A percentile compares a stretch with the other conserved stretches of the same genome.
Evolutionary conservation across 768 basidiomycete genomes (phyloP).

Genomic region (Boletus rubescentipes): DNA sequence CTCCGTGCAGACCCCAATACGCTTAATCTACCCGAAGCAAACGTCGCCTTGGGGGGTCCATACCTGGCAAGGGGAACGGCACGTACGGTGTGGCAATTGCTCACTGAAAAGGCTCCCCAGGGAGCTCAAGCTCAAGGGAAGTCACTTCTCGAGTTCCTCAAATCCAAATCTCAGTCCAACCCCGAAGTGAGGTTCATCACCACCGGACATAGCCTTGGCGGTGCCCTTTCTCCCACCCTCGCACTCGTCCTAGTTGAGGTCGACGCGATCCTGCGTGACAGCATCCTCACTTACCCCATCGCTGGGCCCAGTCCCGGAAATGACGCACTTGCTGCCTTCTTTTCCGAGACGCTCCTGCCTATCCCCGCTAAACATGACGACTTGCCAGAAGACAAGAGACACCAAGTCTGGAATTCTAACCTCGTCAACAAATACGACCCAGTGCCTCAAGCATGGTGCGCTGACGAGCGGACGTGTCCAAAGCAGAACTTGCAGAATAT

Average conservation of each 20-base stretch:
- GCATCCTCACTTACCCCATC: constrained; percentile 2
- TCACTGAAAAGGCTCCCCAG: background rate
- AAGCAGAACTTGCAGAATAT: background rate
- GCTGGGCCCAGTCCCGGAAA: constrained; percentile 16
- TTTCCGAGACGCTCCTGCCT: background rate
- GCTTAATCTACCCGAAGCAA: background rate
- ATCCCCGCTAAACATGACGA: background rate
- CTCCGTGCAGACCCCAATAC: background rate
- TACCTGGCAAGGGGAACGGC: constrained; percentile 7
- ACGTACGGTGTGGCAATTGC: background rate
- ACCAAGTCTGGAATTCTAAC: constrained; percentile 16
- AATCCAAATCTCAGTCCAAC: background rate
- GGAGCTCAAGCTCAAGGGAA: background rate
- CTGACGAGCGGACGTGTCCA: background rate
- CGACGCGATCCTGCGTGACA: background rate
- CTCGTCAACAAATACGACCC: constrained; percentile 10
- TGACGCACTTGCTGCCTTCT: background rate
- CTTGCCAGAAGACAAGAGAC: background rate
- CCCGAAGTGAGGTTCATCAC: background rate
- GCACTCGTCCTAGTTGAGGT: background rate
- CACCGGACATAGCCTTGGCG: constrained; percentile 16
- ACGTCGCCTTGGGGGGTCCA: background rate
- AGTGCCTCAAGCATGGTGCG: constrained; percentile 16
- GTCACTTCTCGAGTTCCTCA: constrained; percentile 4
- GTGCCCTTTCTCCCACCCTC: constrained; percentile 10